Conservation (phyloP, 768 basidiomycete genomes). For the Phlebiopsis gigantea region DNA sequence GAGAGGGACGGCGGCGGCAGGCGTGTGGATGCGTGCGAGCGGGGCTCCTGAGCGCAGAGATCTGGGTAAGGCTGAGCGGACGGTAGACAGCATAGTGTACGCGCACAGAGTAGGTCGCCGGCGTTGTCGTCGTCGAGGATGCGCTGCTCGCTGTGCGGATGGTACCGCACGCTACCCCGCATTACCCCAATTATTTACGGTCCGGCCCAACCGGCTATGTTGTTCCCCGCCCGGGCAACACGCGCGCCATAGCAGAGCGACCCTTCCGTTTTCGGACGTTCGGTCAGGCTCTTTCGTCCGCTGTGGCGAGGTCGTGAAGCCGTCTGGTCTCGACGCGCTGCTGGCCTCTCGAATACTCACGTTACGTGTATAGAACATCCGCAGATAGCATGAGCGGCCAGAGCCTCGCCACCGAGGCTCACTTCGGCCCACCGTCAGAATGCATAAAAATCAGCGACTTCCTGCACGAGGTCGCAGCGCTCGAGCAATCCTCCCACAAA, state of each 20-base stretch:
- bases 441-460: slow-evolving; percentile 25
- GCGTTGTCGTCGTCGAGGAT: background rate
- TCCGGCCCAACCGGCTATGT: background rate
- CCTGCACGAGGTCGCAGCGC: slow-evolving; percentile 9
- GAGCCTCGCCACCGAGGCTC: slow-evolving; percentile 21
- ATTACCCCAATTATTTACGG: slow-evolving; percentile 6
- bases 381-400: slow-evolving; percentile 1
- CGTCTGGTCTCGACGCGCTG: too few relatives aligned
- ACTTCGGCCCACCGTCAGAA: slow-evolving; percentile 26
- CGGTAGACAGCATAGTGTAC: slow-evolving; percentile 21
- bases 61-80: slow-evolving; percentile 19
- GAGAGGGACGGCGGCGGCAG: slow-evolving; percentile 10
- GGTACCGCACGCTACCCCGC: background rate
- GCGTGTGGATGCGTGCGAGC: slow-evolving; percentile 15
- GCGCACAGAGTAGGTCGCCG: background rate
- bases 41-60: slow-evolving; percentile 17
- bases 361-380: background rate
- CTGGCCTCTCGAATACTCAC: too few relatives aligned
- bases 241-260: too few relatives aligned
- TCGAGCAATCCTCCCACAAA: background rate
- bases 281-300: too few relatives aligned
- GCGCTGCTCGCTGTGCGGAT: background rate
- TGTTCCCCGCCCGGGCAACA: background rate
- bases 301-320: too few relatives aligned
- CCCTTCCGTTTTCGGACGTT: too few relatives aligned